Evolutionary conservation across 208 protist species (phyloP), one percentile per base, ranked within the genome.

Genomic region (Naegleria gruberi): DNA sequence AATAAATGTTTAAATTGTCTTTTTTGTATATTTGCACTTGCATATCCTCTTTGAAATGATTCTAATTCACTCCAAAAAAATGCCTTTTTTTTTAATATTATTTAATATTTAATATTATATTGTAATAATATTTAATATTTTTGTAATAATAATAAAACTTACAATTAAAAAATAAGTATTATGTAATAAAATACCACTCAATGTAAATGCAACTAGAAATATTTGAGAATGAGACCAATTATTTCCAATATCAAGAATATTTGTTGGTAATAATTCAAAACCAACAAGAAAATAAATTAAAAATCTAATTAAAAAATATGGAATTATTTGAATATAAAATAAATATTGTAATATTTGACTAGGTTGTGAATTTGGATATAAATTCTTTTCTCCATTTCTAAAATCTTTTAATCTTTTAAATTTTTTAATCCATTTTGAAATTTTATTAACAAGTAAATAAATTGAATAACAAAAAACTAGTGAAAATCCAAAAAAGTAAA

Each of bases 1-100:
- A 77, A 8, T 37, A 77, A n/a, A 77, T 19, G 65, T 77, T 37
- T 37, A 15, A 4, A 37, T 77, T 77, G 65, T 12, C 65, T 19
- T 37, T 19, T 77, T 8, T 19, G 65, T 37, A 77, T 77, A n/a
- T n/a, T n/a, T n/a, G n/a, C n/a, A n/a, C n/a, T n/a, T n/a, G n/a
- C n/a, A n/a, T n/a, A n/a, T 15, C 65, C 65, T 77, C 65, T 77
- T 37, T 77, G 10, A 37, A 77, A 26, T 37, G 6, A 37, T 77
- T 77, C 65, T 77, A 77, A 77, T 77, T 77, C 65, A 77, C 17
- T 77, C 65, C 65, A 77, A 77, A 77, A 77, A n/a, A 77, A 77
- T 37, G 65, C 51, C 51, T 55, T 55, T 55, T 19, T 55, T 19
- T 55, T 55, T 55, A 55, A 55, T 55, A 55, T 19, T 55, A 55